Evolutionary conservation across 495 filamentous ascomycete species (phyloP).

Genomic region (Aspergillus panamensis): DNA sequence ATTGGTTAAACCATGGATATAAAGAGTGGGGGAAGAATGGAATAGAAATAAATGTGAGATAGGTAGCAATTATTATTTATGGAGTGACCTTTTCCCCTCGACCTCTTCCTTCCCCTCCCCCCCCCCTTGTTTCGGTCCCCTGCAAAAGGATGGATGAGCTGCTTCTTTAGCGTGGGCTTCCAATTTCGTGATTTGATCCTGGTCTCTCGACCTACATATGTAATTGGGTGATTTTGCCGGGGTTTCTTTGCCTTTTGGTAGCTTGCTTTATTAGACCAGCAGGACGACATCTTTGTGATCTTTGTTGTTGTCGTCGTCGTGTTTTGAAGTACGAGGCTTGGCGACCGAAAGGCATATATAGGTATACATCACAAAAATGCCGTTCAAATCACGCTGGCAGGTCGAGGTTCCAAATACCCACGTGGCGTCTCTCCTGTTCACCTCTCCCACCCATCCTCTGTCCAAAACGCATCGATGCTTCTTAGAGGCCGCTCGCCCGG

Average conservation of each 20-base stretch:
- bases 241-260: slow-evolving; percentile 1
- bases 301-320: background rate
- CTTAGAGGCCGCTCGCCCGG: slow-evolving; percentile 55
- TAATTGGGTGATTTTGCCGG: background rate
- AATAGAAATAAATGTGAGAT: too few species aligned
- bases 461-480: slow-evolving; percentile 41
- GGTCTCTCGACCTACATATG: background rate
- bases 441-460: slow-evolving; percentile 43
- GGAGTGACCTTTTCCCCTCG: too few species aligned
- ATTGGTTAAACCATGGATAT: too few species aligned
- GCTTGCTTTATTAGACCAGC: background rate
- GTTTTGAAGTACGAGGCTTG: too few species aligned
- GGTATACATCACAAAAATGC: slow-evolving; percentile 40
- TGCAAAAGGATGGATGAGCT: too few species aligned
- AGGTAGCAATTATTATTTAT: too few species aligned
- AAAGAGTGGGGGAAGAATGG: too few species aligned
- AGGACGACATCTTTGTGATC: background rate
- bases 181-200: background rate
- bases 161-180: too few species aligned
- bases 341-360: too few species aligned
- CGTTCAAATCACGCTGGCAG: slow-evolving; percentile 49
- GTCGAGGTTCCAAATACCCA: slow-evolving; percentile 47
- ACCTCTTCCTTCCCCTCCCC: too few species aligned
- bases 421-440: slow-evolving; percentile 49
- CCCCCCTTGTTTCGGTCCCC: too few species aligned